Base-by-base conservation (phyloP, 305 asterid species). In the Solanum chacoense region DNA sequence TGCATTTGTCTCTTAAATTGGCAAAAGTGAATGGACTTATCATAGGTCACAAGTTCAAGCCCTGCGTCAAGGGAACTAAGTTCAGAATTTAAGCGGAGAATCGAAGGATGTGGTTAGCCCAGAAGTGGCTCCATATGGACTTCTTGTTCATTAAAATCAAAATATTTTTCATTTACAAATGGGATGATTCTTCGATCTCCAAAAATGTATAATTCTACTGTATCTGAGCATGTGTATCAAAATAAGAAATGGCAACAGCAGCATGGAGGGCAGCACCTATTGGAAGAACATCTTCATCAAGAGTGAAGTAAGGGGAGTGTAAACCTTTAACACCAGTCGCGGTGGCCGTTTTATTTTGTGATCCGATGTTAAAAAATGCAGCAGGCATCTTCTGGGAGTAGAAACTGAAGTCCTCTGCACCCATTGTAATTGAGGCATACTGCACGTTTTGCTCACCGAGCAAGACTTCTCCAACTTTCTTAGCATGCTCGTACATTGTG, bases 341-440 rank as follows among this genome's bases (percentile, higher is more conserved):
- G 16, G 84, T 85, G 10, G 3, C 67, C 1, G 94, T 93, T 84
- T 92, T 92, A 83, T 96, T 94, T 89, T 92, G 90, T 3, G 87
- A 31, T 3, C 98, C 98, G 4, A 95, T 93, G 73, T 35, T 18
- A 69, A 92, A 95, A 90, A 94, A 92, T 4, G 98, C 92, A 16
- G 97, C 96, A 0, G 95, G 90, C 85, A 93, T 92, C 88, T 93
- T 95, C 89, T 94, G 93, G 11, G 96, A 90, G 36, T 95, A 95
- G 91, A 96, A 95, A 86, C 97, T 93, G 95, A 97, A 97, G 90
- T 97, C 98, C 92, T 96, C 98, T 1, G 98, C 97, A 38, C 92
- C 98, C 98, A 94, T 93, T 0, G 36, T 32, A 89, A 88, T 87
- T 1, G 89, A 85, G 34, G 6, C 2, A 74, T 89, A 90, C 22